Conservation (phyloP, 257 asterid species). For the Anisodus tanguticus region DNA sequence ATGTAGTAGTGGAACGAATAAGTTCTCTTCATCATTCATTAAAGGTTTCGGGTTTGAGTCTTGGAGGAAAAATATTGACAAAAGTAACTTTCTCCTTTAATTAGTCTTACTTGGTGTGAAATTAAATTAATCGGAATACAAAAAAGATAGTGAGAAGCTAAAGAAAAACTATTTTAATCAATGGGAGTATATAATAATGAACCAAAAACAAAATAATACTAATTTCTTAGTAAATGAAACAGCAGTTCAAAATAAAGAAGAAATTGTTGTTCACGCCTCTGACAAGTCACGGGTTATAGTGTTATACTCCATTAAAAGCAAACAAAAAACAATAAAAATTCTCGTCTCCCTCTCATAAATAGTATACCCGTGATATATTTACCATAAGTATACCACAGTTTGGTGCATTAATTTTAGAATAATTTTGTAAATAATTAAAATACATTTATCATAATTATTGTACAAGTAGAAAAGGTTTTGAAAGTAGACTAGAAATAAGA, state of each 20-base stretch:
- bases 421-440: too few relatives aligned
- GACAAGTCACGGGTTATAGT: slow-evolving; percentile 24
- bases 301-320: neutral
- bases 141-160: too few relatives aligned
- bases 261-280: slow-evolving; percentile 21
- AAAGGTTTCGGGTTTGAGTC: too few relatives aligned
- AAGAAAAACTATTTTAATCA: too few relatives aligned
- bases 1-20: accelerated
- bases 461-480: too few relatives aligned
- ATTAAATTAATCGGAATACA: neutral
- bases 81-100: neutral
- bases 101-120: neutral
- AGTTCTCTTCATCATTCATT: neutral
- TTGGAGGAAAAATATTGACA: neutral
- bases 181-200: too few relatives aligned
- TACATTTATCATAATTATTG: too few relatives aligned
- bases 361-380: too few relatives aligned
- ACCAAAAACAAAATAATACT: neutral
- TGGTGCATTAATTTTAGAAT: too few relatives aligned
- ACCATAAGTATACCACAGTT: too few relatives aligned
- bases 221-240: neutral
- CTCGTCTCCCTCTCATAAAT: neutral
- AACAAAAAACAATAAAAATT: neutral
- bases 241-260: neutral
- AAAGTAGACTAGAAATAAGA: too few relatives aligned